Conservation (phyloP, 2,329 filamentous ascomycete genomes). For the Penicillium sp. region DNA sequence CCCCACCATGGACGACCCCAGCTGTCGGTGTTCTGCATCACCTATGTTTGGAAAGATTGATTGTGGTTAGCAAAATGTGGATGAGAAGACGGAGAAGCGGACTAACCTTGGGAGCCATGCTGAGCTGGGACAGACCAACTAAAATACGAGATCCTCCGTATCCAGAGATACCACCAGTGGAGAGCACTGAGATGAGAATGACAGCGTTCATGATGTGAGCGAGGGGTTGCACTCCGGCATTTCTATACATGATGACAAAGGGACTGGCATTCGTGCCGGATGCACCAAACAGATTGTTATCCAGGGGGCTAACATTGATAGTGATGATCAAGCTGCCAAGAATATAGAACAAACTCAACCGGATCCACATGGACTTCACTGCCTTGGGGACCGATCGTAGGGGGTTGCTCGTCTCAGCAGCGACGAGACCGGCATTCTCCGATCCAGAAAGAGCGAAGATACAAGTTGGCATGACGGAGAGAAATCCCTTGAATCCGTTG, state of each 20-base stretch:
- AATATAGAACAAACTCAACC: conserved; percentile 49
- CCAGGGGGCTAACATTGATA: conserved; percentile 45
- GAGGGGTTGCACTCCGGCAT: conserved; percentile 40
- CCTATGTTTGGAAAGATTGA: conserved; percentile 2
- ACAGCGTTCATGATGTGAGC: conserved; percentile 53
- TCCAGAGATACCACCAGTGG: conserved; percentile 45
- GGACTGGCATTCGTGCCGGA: conserved; percentile 47
- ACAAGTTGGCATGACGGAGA: conserved; percentile 39
- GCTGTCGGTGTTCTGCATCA: conserved; percentile 35
- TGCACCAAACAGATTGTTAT: conserved; percentile 44
- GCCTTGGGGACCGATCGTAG: conserved; percentile 46
- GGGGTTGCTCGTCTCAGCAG: conserved; percentile 48
- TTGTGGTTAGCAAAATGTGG: background rate
- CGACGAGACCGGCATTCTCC: conserved; percentile 47
- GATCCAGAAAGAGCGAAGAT: conserved; percentile 45
- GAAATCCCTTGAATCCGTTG: conserved; percentile 27
- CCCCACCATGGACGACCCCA: conserved; percentile 47
- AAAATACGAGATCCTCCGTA: conserved; percentile 49
- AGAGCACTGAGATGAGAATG: conserved; percentile 51
- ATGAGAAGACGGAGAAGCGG: background rate
- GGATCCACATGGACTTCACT: conserved; percentile 49
- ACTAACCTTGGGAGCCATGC: conserved; percentile 43
- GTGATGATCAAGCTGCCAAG: conserved; percentile 48
- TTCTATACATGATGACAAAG: conserved; percentile 45
- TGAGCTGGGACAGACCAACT: conserved; percentile 46